Percentiles rank a stretch among this genome's conserved stretches.
These are phyloP conservation scores for Candida endomychidarum DNA, from an alignment of 805 yeast genomes.

Conservation along the genomic window DNA sequence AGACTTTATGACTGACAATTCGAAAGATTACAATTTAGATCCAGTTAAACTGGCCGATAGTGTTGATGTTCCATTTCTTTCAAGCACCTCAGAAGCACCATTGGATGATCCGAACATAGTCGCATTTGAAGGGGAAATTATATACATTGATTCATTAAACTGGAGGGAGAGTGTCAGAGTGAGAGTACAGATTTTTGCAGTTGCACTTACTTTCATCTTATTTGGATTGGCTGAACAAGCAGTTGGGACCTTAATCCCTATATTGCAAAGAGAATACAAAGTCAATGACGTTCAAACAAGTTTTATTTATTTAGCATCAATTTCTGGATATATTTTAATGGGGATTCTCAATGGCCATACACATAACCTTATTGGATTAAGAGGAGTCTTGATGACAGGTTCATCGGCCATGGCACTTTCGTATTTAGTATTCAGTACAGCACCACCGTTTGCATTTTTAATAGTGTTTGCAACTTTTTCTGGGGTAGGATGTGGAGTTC, in stretches of 20 bases:
- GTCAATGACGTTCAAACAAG: conserved; percentile 51
- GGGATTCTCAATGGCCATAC: conserved; percentile 48
- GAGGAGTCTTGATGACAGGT: conserved; percentile 44
- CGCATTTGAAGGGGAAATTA: conserved; percentile 25
- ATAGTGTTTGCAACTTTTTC: conserved; percentile 37
- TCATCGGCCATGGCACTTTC: conserved; percentile 32
- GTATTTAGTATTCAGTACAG: conserved; percentile 38
- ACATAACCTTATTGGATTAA: conserved; percentile 47
- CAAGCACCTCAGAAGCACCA: conserved; percentile 1
- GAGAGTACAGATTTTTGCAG: conserved; percentile 42
- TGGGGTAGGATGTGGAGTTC: conserved; percentile 58
- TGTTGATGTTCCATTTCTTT: conserved; percentile 12
- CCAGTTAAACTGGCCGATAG: conserved; percentile 1
- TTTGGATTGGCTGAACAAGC: conserved; percentile 63
- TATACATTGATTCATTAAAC: conserved; percentile 39
- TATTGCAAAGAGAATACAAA: conserved; percentile 45
- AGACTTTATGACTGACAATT: not conserved
- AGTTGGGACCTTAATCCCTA: conserved; percentile 58
- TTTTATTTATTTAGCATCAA: conserved; percentile 50
- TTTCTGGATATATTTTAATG: conserved; percentile 54
- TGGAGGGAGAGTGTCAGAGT: conserved; percentile 37
- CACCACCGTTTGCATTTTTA: conserved; percentile 44
- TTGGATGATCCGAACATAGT: conserved; percentile 12
- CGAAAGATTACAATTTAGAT: not conserved
- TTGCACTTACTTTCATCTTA: conserved; percentile 41